A percentile compares a stretch with the other conserved stretches of the same genome.
Conservation (phyloP, 768 basidiomycete genomes). For the Auricularia heimuer region DNA sequence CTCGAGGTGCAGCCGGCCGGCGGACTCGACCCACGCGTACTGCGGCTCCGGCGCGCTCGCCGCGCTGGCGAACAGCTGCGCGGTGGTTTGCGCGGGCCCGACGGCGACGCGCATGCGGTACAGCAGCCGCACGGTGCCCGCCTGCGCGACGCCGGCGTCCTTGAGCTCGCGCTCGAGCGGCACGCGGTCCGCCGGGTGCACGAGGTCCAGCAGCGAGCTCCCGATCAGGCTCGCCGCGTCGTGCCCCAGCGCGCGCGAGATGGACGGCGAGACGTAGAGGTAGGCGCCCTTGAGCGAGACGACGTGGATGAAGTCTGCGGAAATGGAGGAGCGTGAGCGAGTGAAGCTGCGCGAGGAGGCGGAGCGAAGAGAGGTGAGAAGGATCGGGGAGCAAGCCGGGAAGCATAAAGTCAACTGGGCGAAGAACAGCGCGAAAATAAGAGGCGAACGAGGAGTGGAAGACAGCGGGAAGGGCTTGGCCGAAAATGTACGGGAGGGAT, state of each 20-base stretch:
- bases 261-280: constrained; percentile 82
- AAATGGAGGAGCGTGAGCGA: no score
- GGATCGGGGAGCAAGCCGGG: no score
- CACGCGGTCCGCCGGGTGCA: constrained; percentile 83
- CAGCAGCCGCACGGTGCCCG: neutral
- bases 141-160: constrained; percentile 26
- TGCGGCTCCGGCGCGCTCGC: constrained; percentile 3
- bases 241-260: constrained; percentile 74
- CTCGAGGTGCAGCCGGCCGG: constrained; percentile 85
- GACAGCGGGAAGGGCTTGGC: no score
- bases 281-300: constrained; percentile 88
- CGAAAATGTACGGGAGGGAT: no score
- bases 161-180: constrained; percentile 89
- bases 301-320: constrained; percentile 81
- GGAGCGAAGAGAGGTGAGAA: no score
- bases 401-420: no score
- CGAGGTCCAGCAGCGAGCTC: constrained; percentile 65
- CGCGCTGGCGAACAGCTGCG: neutral
- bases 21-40: constrained; percentile 85
- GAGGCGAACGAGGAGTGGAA: no score
- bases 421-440: no score
- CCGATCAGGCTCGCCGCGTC: constrained; percentile 77
- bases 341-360: no score
- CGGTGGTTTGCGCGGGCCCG: neutral
- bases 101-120: neutral